phyloP scores from a whole-genome alignment of 768 basidiomycete species.

The Ramaria rubella region DNA sequence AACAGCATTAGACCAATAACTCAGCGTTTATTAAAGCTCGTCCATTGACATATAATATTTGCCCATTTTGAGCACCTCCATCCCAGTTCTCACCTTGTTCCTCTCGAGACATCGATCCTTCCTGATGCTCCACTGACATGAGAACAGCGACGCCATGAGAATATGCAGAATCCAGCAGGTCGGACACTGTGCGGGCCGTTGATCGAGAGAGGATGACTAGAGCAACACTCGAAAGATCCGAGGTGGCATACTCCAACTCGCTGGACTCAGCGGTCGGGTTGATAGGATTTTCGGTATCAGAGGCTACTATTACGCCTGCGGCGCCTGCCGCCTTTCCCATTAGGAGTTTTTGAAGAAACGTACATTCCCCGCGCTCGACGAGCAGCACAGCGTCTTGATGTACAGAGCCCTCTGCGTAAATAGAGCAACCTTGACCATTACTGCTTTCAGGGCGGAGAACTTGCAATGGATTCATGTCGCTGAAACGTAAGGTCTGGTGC shows the following conservation, averaged over 20 bases:
- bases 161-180: conserved; percentile 51
- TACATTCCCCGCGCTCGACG: conserved; percentile 73
- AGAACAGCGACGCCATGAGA: conserved; percentile 41
- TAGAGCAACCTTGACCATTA: conserved; percentile 55
- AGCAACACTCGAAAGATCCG: conserved; percentile 46
- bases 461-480: conserved; percentile 45
- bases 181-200: conserved; percentile 46
- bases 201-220: conserved; percentile 50
- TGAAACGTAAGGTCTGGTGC: conserved; percentile 35
- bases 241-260: conserved; percentile 52
- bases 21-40: conserved; percentile 8
- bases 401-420: conserved; percentile 42
- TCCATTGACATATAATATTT: conserved; percentile 9
- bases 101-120: conserved; percentile 20
- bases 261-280: conserved; percentile 59
- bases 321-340: conserved; percentile 65
- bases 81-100: neutral
- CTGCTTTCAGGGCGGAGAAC: conserved; percentile 40
- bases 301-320: conserved; percentile 71
- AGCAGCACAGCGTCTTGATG: conserved; percentile 45
- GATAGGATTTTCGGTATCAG: conserved; percentile 49
- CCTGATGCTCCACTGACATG: conserved; percentile 40
- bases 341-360: conserved; percentile 79
- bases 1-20: conserved; percentile 6
- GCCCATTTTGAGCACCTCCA: neutral